phyloP scores from a whole-genome alignment of 1,139 yeast species.

The Magnusiomyces ingens region DNA sequence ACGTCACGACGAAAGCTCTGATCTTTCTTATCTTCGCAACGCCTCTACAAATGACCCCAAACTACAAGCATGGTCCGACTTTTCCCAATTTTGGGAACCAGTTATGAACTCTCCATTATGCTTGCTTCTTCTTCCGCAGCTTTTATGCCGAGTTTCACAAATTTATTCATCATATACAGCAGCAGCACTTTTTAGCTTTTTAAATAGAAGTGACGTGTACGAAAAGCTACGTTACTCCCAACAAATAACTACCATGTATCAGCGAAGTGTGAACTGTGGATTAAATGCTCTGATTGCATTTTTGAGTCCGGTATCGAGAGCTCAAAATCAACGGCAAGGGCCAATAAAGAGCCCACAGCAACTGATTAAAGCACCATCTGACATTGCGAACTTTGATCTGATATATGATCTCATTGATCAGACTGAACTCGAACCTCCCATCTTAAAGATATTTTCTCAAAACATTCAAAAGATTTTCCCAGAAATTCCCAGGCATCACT shows the following conservation, averaged over 20 bases:
- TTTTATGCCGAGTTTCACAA: constrained; percentile 2
- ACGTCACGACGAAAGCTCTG: neutral
- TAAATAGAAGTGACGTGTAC: neutral
- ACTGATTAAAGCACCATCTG: constrained; percentile 7
- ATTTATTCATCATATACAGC: constrained; percentile 1
- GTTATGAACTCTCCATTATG: constrained; percentile 5
- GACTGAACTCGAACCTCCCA: constrained; percentile 12
- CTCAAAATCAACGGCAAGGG: constrained; percentile 3
- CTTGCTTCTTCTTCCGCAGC: constrained; percentile 6
- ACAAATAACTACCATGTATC: neutral
- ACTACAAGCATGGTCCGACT: neutral
- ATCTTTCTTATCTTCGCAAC: neutral
- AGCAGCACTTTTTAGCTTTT: neutral
- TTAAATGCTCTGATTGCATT: neutral
- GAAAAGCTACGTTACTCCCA: neutral
- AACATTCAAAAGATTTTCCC: constrained; percentile 17
- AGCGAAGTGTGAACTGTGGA: neutral
- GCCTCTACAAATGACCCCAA: neutral
- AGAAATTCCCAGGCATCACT: constrained; percentile 19
- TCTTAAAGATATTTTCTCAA: constrained; percentile 17
- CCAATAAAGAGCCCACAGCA: constrained; percentile 2
- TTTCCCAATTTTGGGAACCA: constrained; percentile 10
- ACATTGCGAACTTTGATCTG: constrained; percentile 7
- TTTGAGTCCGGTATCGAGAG: neutral
- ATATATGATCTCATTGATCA: constrained; percentile 17